A percentile compares a stretch with the other conserved stretches of the same genome.
Conservation (phyloP, 805 yeast species). For the Ogataea haglerorum region DNA sequence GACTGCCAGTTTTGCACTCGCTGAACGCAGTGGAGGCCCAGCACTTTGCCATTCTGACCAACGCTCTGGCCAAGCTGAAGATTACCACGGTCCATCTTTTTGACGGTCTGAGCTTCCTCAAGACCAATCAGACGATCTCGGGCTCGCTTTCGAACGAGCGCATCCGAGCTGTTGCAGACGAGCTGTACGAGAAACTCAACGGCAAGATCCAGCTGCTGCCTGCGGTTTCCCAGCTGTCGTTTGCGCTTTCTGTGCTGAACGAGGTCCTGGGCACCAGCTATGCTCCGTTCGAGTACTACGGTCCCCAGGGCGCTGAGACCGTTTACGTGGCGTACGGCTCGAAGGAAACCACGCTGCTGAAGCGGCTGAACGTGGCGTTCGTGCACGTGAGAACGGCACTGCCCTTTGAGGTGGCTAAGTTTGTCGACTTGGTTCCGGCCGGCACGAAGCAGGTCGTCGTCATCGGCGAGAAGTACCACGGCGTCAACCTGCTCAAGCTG, state of each 20-base stretch:
- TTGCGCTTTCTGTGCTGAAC: constrained; percentile 51
- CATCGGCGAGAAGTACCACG: constrained; percentile 49
- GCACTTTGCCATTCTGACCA: constrained; percentile 59
- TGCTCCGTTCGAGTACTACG: constrained; percentile 67
- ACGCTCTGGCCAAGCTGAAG: constrained; percentile 60
- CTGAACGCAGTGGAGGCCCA: constrained; percentile 61
- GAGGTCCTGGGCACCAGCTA: constrained; percentile 49
- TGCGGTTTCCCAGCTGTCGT: constrained; percentile 36
- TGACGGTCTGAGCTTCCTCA: constrained; percentile 71
- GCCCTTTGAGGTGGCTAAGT: constrained; percentile 69
- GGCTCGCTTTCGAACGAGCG: constrained; percentile 42
- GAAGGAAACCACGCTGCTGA: constrained; percentile 54
- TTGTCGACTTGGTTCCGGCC: constrained; percentile 55
- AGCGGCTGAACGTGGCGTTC: constrained; percentile 56
- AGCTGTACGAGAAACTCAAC: constrained; percentile 34
- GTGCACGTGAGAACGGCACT: constrained; percentile 72
- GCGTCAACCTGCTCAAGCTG: constrained; percentile 48
- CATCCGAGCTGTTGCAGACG: constrained; percentile 37
- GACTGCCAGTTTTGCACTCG: constrained; percentile 69
- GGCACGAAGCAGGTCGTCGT: constrained; percentile 61
- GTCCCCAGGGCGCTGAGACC: constrained; percentile 57
- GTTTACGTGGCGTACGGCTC: constrained; percentile 85
- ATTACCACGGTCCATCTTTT: constrained; percentile 67
- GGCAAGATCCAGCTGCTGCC: constrained; percentile 21
- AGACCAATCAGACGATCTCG: constrained; percentile 46